Evolutionary conservation across 768 basidiomycete genomes (phyloP), one percentile per base, ranked within the genome.

Genomic region (Daedaleopsis nitida): DNA sequence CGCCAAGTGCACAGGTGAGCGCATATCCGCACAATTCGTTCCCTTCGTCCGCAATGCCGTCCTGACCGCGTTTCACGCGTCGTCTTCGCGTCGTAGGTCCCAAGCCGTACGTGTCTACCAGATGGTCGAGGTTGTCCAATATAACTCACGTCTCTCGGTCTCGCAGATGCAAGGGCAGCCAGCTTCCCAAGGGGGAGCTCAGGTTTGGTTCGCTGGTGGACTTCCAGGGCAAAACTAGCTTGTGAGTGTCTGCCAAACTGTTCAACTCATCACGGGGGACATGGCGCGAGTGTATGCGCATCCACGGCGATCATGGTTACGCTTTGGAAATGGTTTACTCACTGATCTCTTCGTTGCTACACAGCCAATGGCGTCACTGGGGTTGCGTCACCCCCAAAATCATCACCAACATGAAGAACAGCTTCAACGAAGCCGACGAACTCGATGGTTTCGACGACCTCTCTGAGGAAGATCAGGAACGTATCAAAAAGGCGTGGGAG

Each of bases 361-460:
- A 27, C 50, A 92, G 91, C 69, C 73, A 80, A 37, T 96, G 92
- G 92, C 86, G 92, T 64, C 94, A 96, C 69, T 96, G 93, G 93
- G 94, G 94, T 19, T 96, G 94, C 70, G 81, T 83, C 8, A 94
- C 93, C 0, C 47, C 79, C 19, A 85, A 82, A 68, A 84, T 94
- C 52, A 67, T 96, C 35, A 70, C 69, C 21, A 95, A 94, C 70
- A 78, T 91, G 73, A 90, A 94, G 75, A 78, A 78, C 13, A 73
- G 77, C 3, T 81, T 89, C 63, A 77, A 79, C 1, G 78, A 78
- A 5, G 78, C 85, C 0, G 79, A 82, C 11, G 92, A 95, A 0
- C 76, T 96, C 39, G 95, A 98, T 70, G 95, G 95, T 19, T 96
- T 82, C 72, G 91, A 94, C 19, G 88, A 87, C 0, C 80, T 94